Conservation (phyloP, 257 asterid genomes). For the Datura wrightii region DNA sequence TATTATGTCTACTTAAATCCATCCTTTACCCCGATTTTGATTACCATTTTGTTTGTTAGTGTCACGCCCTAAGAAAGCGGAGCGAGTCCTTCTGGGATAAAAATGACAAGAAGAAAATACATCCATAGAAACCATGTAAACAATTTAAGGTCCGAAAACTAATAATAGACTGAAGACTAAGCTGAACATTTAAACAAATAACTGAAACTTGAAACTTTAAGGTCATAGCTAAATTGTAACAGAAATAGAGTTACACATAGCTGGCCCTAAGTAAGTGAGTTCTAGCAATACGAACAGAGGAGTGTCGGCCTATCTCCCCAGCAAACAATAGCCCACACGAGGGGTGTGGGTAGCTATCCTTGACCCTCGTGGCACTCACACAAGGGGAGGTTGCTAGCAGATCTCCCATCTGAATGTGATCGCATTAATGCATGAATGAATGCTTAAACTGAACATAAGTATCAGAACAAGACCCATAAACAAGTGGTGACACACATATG, state of each 20-base stretch:
- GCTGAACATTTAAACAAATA: neutral
- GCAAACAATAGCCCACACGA: neutral
- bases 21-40: too few species aligned
- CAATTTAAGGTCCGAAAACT: neutral
- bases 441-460: too few species aligned
- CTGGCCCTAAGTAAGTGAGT: neutral
- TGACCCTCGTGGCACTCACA: neutral
- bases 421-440: too few species aligned
- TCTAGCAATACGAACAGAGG: neutral
- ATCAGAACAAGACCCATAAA: too few species aligned
- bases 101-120: neutral
- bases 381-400: too few species aligned
- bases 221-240: neutral
- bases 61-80: neutral
- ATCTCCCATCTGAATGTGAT: too few species aligned
- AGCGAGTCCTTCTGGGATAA: neutral
- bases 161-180: neutral
- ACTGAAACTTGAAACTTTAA: neutral
- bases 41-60: too few species aligned
- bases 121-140: neutral
- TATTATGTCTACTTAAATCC: too few species aligned
- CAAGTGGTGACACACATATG: too few species aligned
- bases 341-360: neutral
- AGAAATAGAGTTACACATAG: neutral
- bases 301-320: neutral